Base-by-base conservation (phyloP, 2,329 filamentous ascomycete species). In the Xylaria hypoxylon region DNA sequence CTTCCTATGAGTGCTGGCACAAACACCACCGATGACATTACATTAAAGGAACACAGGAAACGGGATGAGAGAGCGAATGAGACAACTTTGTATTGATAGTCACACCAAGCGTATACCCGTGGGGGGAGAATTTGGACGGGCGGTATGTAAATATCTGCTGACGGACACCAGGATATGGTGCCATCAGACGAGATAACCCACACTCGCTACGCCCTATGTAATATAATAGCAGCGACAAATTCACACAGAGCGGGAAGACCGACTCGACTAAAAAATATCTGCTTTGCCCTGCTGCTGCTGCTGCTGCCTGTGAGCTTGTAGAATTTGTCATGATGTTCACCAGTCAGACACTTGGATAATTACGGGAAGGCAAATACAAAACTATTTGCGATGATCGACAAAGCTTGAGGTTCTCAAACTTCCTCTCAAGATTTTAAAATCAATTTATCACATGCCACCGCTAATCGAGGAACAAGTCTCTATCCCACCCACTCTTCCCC, bases 141-240 rank as follows among this genome's bases (percentile, higher is more conserved):
- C 31, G 51, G 58, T 61, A 57, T 47, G 56, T 58, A 57, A 13
- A 58, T 59, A 53, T 38, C 45, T 52, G 17, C 8, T 42, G 13
- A 28, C 28, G 50, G 45, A 44, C 55, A 62, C 19, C 31, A n/a
- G 38, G 28, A 35, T 33, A 58, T n/a, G 38, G 53, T 59, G 61
- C 51, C 40, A 56, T 64, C 51, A 38, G 53, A 63, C 35, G 48
- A 69, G 63, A 64, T 68, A 63, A 52, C 59, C 42, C 62, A 75
- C 73, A 64, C 67, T 74, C 71, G 66, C 69, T 74, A 71, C 69
- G 72, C 70, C 69, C 69, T 69, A 65, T 76, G 73, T 74, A 75
- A 72, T 73, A 62, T 76, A 74, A 74, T 72, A 68, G 63, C 67
- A 69, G 57, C 35, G 45, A 64, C 56, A 64, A 58, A 53, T 59